Percentiles rank a stretch among this genome's conserved stretches.
These are phyloP conservation scores for Vigna reflexopilosa DNA, from an alignment of 306 rosid species.

Conservation along the genomic window DNA sequence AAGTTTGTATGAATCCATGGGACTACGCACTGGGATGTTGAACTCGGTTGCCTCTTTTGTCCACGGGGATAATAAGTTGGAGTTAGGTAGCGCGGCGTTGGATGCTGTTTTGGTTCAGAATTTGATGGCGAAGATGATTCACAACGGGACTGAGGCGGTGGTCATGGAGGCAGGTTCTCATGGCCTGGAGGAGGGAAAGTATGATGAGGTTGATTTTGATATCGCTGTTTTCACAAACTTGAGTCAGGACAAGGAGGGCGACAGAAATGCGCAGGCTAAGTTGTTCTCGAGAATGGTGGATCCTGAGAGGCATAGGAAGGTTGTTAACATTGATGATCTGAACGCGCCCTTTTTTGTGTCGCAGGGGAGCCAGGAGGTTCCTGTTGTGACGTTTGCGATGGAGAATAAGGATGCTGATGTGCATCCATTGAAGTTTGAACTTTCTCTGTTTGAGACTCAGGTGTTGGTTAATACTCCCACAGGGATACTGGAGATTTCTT, in stretches of 20 bases:
- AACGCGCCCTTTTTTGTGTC: slow-evolving; percentile 71
- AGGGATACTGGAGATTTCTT: slow-evolving; percentile 94
- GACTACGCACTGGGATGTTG: slow-evolving; percentile 84
- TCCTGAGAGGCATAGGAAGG: slow-evolving; percentile 84
- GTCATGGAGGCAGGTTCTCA: slow-evolving; percentile 77
- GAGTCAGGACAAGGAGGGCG: slow-evolving; percentile 62
- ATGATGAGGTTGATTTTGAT: slow-evolving; percentile 89
- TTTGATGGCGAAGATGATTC: slow-evolving; percentile 95
- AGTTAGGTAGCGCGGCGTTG: slow-evolving; percentile 50
- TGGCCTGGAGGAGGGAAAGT: slow-evolving; percentile 67
- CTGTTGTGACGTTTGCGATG: slow-evolving; percentile 84
- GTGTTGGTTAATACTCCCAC: slow-evolving; percentile 91
- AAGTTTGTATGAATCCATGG: slow-evolving; percentile 94
- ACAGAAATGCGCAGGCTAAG: slow-evolving; percentile 67
- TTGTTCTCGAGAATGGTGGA: slow-evolving; percentile 87
- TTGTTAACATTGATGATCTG: slow-evolving; percentile 87
- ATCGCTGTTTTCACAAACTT: slow-evolving; percentile 87
- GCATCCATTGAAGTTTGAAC: slow-evolving; percentile 84
- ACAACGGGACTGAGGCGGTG: slow-evolving; percentile 87
- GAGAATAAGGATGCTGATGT: slow-evolving; percentile 90
- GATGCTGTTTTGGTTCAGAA: slow-evolving; percentile 89
- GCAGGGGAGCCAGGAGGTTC: slow-evolving; percentile 79
- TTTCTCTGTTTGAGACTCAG: slow-evolving; percentile 95
- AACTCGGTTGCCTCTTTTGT: slow-evolving; percentile 77
- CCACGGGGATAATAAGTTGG: slow-evolving; percentile 89